phyloP scores from a whole-genome alignment of 1,284 basidiomycete species.

The Pisolithus thermaeus region DNA sequence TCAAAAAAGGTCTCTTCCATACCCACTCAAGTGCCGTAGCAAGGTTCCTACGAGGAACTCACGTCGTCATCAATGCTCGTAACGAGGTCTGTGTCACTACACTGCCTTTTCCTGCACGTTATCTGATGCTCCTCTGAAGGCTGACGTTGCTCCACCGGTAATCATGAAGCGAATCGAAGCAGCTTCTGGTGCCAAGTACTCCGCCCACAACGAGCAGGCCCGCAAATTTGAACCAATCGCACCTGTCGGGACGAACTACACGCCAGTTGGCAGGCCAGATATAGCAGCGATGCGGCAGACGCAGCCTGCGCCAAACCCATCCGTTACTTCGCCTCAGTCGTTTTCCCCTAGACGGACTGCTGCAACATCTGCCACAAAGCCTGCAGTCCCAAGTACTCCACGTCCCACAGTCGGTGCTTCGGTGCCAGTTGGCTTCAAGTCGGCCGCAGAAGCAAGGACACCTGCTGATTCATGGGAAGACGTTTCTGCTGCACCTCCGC shows the following conservation, averaged over 20 bases:
- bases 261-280: slow-evolving; percentile 65
- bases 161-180: slow-evolving; percentile 89
- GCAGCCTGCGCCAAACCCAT: slow-evolving; percentile 27
- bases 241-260: slow-evolving; percentile 68
- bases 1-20: slow-evolving; percentile 89
- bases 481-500: slow-evolving; percentile 35
- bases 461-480: slow-evolving; percentile 57
- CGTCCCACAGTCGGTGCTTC: slow-evolving; percentile 45
- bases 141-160: slow-evolving; percentile 72
- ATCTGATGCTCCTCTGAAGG: slow-evolving; percentile 34
- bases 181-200: slow-evolving; percentile 91
- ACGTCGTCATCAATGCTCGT: slow-evolving; percentile 89
- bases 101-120: background rate
- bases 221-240: slow-evolving; percentile 65
- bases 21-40: slow-evolving; percentile 82
- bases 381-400: slow-evolving; percentile 33
- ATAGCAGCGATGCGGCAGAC: slow-evolving; percentile 54
- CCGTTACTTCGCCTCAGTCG: slow-evolving; percentile 8
- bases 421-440: slow-evolving; percentile 36
- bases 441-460: slow-evolving; percentile 33
- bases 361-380: slow-evolving; percentile 19
- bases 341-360: background rate
- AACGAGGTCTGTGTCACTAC: slow-evolving; percentile 60
- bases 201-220: slow-evolving; percentile 62
- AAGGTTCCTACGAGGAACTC: slow-evolving; percentile 77